Conservation (phyloP, 2,329 filamentous ascomycete species). For the Seiridium unicorne region DNA sequence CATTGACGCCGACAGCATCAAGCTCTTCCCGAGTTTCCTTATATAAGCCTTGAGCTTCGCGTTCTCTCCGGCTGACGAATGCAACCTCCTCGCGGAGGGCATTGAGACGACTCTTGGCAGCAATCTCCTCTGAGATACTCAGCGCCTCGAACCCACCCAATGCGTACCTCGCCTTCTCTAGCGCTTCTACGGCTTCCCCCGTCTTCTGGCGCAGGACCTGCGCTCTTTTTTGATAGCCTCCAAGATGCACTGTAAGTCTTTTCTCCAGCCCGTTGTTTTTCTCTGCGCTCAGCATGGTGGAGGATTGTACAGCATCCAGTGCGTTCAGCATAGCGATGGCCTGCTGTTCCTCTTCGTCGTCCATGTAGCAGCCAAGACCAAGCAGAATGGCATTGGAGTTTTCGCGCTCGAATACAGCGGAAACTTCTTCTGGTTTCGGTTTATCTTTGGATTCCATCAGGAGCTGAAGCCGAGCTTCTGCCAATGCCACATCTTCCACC, state of each 20-base stretch:
- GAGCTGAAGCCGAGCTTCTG: constrained; percentile 75
- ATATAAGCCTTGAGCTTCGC: constrained; percentile 88
- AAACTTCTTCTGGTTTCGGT: constrained; percentile 49
- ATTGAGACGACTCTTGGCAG: constrained; percentile 70
- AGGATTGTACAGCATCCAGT: constrained; percentile 77
- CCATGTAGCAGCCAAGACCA: constrained; percentile 77
- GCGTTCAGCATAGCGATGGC: constrained; percentile 62
- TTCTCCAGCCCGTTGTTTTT: constrained; percentile 87
- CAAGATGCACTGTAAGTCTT: constrained; percentile 83
- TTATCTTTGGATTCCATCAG: constrained; percentile 62
- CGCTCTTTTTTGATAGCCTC: constrained; percentile 85
- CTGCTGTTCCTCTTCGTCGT: constrained; percentile 71
- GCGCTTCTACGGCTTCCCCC: constrained; percentile 67
- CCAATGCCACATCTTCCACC: constrained; percentile 70
- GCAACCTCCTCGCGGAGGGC: constrained; percentile 78
- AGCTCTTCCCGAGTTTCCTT: constrained; percentile 76
- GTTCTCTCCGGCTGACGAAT: constrained; percentile 76
- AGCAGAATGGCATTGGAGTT: constrained; percentile 63
- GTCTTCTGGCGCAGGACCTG: constrained; percentile 81
- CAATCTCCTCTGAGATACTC: constrained; percentile 76
- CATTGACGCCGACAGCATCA: constrained; percentile 39
- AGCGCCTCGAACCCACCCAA: constrained; percentile 74
- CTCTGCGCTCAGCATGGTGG: constrained; percentile 72
- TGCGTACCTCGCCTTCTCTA: constrained; percentile 71
- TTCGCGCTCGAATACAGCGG: constrained; percentile 51